Percentiles rank a stretch among this genome's conserved stretches.
Evolutionary conservation across 306 rosid species (phyloP).

Genomic region (Spatholobus suberectus): DNA sequence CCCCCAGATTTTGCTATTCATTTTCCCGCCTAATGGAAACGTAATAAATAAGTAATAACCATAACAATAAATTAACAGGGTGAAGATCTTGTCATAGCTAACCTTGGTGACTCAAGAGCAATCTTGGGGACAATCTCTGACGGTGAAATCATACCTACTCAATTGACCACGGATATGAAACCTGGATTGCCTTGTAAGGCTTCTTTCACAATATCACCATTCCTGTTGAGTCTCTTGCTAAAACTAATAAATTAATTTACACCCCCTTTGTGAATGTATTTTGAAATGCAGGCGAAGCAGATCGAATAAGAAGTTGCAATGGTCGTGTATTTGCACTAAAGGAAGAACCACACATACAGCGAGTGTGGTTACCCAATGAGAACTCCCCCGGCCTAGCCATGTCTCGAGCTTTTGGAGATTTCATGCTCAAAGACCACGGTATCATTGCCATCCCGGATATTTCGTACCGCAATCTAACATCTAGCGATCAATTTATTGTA

Average conservation of each 20-base stretch:
- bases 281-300: constrained; percentile 52
- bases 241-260: neutral
- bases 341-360: constrained; percentile 63
- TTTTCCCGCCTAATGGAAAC: neutral
- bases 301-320: constrained; percentile 57
- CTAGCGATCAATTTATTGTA: constrained; percentile 57
- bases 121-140: constrained; percentile 55
- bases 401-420: constrained; percentile 78
- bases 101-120: constrained; percentile 77
- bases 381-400: constrained; percentile 75
- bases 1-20: neutral
- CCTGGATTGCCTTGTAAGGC: constrained; percentile 63
- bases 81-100: constrained; percentile 61
- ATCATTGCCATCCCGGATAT: constrained; percentile 62
- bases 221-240: neutral
- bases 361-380: constrained; percentile 70
- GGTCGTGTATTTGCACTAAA: constrained; percentile 63
- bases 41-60: neutral
- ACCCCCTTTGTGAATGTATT: neutral
- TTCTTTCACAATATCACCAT: neutral
- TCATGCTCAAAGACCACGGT: constrained; percentile 65
- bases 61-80: constrained; percentile 44
- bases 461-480: constrained; percentile 48
- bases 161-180: constrained; percentile 68
- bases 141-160: constrained; percentile 47